Evolutionary conservation across 768 basidiomycete genomes (phyloP).

Genomic region (Hypsizygus marmoreus): DNA sequence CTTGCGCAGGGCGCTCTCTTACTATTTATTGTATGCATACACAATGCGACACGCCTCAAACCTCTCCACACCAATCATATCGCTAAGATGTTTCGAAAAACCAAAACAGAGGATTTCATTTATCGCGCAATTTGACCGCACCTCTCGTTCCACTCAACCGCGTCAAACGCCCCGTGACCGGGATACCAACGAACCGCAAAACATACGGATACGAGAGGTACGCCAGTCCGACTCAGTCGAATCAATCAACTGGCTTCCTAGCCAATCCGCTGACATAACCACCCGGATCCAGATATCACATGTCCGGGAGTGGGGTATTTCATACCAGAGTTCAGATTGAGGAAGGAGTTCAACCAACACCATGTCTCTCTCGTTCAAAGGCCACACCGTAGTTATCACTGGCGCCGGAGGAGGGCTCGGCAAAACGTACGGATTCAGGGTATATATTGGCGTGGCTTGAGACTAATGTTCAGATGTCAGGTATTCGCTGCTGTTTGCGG

Average conservation of each 20-base stretch:
- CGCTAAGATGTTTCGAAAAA: too few species aligned
- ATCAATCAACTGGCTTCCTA: too few species aligned
- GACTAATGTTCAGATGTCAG: constrained; percentile 38
- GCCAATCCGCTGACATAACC: constrained; percentile 5
- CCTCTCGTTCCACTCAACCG: too few species aligned
- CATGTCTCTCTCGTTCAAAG: constrained; percentile 76
- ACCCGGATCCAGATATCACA: constrained; percentile 19
- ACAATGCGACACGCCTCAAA: too few species aligned
- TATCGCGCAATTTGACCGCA: too few species aligned
- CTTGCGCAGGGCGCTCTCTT: constrained; percentile 32
- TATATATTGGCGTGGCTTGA: constrained; percentile 1
- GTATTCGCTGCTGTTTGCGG: constrained; percentile 90
- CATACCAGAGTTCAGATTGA: constrained; percentile 1
- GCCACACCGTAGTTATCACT: constrained; percentile 91
- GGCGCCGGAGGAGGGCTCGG: constrained; percentile 97
- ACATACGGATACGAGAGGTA: too few species aligned
- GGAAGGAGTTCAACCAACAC: constrained; percentile 6
- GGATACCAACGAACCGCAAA: too few species aligned
- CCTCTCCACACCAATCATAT: too few species aligned
- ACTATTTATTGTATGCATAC: constrained; percentile 33
- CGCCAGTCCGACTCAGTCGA: too few species aligned
- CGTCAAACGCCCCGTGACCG: too few species aligned
- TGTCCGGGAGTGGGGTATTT: constrained; percentile 18
- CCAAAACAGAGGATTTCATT: too few species aligned
- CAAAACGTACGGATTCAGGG: constrained; percentile 61